Evolutionary conservation across 2,329 filamentous ascomycete species (phyloP), one percentile per base, ranked within the genome.

Genomic region (Fusarium sp.): DNA sequence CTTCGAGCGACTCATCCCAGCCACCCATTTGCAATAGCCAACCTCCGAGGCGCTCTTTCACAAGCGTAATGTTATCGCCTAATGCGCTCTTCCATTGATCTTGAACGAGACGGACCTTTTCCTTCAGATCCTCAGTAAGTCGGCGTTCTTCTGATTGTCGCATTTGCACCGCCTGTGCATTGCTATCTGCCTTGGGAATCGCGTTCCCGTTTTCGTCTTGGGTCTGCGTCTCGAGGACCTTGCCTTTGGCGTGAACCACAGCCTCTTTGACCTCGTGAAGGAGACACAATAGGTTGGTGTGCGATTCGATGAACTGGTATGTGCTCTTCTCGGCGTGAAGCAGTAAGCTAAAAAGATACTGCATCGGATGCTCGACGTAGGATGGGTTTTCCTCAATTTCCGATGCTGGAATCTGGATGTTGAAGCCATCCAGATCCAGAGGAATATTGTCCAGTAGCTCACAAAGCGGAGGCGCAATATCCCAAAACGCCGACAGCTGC

Each of bases 401-500:
- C 24, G 90, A 86, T 0, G 88, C 80, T 0, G 96, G 95, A 50
- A 98, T 95, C 75, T 92, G 89, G 53, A 97, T 88, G 28, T 90
- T 86, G 81, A 97, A 95, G 11, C 81, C 83, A 14, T 82, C 80
- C 16, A 90, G 82, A 47, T 87, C 82, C 3, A 83, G 80, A 0
- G 95, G 95, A 28, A 98, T 91, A 77, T 93, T 92, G 67, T 97
- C 93, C 16, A 97, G 88, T 51, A 98, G 86, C 22, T 91, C 88
- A 31, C 92, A 87, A 1, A 99, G 87, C 7, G 91, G 91, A 6
- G 96, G 96, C 4, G 95, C 95, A 77, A 98, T 97, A 79, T 99
- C 96, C 96, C 96, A 99, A 81, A 98, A 99, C 0, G 95, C 95
- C 15, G 92, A 95, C 6, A 98, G 88, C 82, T 98, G 96, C 61